Base-by-base conservation (phyloP, 495 filamentous ascomycete species). In the Aspergillus asperescens region DNA sequence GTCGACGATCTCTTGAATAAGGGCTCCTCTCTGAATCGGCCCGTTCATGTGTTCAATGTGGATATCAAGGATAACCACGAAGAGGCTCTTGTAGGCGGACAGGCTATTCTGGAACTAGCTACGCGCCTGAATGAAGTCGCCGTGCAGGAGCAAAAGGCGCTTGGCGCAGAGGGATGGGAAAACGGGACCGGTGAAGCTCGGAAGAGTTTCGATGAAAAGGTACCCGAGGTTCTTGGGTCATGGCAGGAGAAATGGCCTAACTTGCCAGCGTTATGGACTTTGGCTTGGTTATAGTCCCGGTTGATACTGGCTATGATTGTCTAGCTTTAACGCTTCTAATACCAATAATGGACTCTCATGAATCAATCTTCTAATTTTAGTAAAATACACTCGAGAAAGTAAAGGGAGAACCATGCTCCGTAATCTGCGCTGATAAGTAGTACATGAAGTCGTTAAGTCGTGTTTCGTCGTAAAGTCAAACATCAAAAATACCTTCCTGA, bases 51-150 rank as follows among this genome's bases (percentile, higher is more conserved):
- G 50, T 90, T 99, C 72, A 97, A 96, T 62, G 85, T 99, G 43
- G 93, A 96, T 67, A 97, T 99, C 64, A 92, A 86, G 67, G 94
- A 99, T 72, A 99, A 97, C 61, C 92, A 97, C 64, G 90, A 97
- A 62, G 94, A 99, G 61, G 94, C 94, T 0, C 75, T 90, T 10
- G 78, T 96, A 4, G 94, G 93, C 7, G 94, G 94, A 9, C 85
- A 82, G 54, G 94, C 88, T 5, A 99, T 99, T 45, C 77, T 96
- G 22, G 94, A 97, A 59, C 76, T 99, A 31, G 94, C 93, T 0
- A 82, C 90, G 57, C 83, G 82, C 27, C 67, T 99, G 50, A 96
- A 96, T 60, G 78, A 79, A n/a, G 87, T 84, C 0, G 94, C 94
- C 3, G 70, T 67, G 25, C 81, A 89, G 58, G 93, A 96, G 66